Evolutionary conservation across 2,329 filamentous ascomycete genomes (phyloP).

Genomic region (Trichoderma afroharzianum): DNA sequence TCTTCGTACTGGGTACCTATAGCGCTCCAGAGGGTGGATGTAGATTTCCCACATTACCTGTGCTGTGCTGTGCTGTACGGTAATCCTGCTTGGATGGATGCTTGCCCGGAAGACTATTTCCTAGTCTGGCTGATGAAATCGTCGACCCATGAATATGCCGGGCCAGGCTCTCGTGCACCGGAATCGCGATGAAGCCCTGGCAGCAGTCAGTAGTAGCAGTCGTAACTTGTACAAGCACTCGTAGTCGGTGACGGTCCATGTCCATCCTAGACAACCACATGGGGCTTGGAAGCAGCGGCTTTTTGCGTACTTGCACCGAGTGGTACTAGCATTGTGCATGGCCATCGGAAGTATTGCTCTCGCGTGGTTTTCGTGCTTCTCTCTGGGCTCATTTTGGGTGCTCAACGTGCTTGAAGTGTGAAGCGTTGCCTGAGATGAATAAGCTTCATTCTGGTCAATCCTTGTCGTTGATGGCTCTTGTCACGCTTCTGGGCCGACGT

Average conservation of each 20-base stretch:
- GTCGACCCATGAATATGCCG: constrained; percentile 5
- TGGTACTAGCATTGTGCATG: constrained; percentile 1
- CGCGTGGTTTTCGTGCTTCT: constrained; percentile 1
- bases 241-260: constrained; percentile 1
- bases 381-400: not conserved
- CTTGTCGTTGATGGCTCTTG: not conserved
- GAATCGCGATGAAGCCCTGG: constrained; percentile 10
- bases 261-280: constrained; percentile 10
- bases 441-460: not conserved
- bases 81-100: not conserved
- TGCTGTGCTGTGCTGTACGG: not conserved
- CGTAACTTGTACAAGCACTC: not conserved
- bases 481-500: constrained; percentile 2
- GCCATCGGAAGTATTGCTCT: constrained; percentile 12
- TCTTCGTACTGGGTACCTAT: not conserved
- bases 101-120: not conserved
- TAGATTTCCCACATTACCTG: not conserved
- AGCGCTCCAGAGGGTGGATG: not conserved
- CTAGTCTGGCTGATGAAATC: constrained; percentile 1
- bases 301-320: not conserved
- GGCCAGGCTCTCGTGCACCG: not conserved
- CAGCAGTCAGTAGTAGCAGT: not conserved
- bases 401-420: not conserved
- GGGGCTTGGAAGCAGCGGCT: constrained; percentile 11
- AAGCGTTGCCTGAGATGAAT: not conserved